These are phyloP conservation scores for Sclerotinia borealis DNA, from an alignment of 2,329 filamentous ascomycete species.

Conservation along the genomic window DNA sequence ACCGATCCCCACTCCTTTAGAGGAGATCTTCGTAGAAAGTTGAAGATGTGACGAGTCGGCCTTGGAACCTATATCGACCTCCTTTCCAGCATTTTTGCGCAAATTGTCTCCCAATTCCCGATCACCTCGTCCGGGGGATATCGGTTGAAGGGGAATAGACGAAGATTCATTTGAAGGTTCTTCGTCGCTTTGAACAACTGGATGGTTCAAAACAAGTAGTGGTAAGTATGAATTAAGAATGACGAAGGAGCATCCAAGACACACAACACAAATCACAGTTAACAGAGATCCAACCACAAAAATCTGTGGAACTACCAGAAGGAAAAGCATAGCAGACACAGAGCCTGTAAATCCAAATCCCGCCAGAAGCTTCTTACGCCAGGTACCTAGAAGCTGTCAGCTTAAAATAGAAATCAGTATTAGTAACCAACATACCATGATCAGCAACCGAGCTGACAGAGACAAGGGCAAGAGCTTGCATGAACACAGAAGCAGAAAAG, in stretches of 20 bases:
- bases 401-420: not conserved
- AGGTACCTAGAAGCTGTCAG: constrained; percentile 40
- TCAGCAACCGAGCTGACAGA: constrained; percentile 94
- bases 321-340: constrained; percentile 77
- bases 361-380: constrained; percentile 81
- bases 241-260: constrained; percentile 90
- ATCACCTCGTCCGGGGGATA: constrained; percentile 12
- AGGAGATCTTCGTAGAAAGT: constrained; percentile 83
- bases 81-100: not conserved
- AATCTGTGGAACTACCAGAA: constrained; percentile 65
- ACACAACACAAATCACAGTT: constrained; percentile 84
- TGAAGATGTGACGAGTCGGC: constrained; percentile 61
- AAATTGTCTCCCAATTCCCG: not conserved
- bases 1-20: constrained; percentile 86
- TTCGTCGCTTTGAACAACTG: constrained; percentile 30
- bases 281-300: constrained; percentile 77
- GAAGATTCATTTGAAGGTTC: constrained; percentile 1
- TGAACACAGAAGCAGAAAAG: constrained; percentile 81
- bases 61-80: not conserved
- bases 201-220: constrained; percentile 80
- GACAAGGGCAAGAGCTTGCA: constrained; percentile 85
- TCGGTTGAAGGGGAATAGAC: constrained; percentile 17
- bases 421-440: constrained; percentile 52
- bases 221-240: constrained; percentile 92
- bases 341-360: constrained; percentile 79